These are phyloP conservation scores for Pythium dissimile DNA, from an alignment of 352 stramenopile species.

Conservation along the genomic window DNA sequence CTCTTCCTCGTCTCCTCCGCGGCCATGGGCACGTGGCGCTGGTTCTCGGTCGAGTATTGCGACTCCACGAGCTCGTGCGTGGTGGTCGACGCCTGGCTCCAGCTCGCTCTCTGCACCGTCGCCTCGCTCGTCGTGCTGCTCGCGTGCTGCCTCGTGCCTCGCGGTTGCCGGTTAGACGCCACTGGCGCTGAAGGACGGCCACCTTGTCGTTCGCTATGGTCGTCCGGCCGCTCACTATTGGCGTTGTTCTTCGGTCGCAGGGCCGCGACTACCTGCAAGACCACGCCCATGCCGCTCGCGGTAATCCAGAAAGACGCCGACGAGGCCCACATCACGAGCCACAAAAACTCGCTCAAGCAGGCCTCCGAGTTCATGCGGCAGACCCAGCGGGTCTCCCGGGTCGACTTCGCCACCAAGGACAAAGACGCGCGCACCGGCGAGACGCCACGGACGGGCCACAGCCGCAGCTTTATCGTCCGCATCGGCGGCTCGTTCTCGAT, in stretches of 20 bases:
- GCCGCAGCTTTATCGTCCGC: conserved; percentile 8
- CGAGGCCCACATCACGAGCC: conserved; percentile 51
- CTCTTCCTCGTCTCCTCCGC: not conserved
- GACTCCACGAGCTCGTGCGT: conserved; percentile 45
- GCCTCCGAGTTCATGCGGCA: conserved; percentile 62
- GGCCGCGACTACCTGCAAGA: conserved; percentile 21
- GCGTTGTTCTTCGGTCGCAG: conserved; percentile 15
- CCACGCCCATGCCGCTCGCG: conserved; percentile 46
- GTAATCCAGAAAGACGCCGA: conserved; percentile 74
- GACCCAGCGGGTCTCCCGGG: conserved; percentile 53
- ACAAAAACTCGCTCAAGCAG: conserved; percentile 79
- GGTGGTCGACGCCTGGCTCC: conserved; percentile 59
- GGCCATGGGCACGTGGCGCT: conserved; percentile 49
- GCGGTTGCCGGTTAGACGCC: no score
- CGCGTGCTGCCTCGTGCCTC: not conserved
- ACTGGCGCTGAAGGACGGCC: no score
- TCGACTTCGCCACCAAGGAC: conserved; percentile 26
- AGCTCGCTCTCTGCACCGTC: conserved; percentile 34
- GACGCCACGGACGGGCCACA: not conserved
- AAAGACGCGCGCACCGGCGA: conserved; percentile 2
- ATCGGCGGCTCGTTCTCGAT: conserved; percentile 11
- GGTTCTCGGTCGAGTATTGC: conserved; percentile 55
- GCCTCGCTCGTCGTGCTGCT: conserved; percentile 27
- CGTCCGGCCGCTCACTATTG: conserved; percentile 10
- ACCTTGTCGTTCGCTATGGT: not conserved